Conservation (phyloP, 2,329 filamentous ascomycete species). For the Scedosporium apiospermum region DNA sequence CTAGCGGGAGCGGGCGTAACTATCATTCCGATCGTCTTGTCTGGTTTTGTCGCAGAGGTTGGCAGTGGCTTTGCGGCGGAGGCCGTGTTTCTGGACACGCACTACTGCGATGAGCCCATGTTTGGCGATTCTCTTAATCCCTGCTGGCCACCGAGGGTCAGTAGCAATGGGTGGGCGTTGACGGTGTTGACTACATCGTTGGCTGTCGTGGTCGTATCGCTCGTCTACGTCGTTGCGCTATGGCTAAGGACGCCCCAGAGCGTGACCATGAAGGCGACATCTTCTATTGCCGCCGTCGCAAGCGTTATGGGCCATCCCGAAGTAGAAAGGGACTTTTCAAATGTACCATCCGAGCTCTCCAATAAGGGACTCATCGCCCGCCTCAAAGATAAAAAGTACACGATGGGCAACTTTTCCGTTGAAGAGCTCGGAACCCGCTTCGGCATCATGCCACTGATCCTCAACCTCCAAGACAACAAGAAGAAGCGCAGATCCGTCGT, state of each 20-base stretch:
- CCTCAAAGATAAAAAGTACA: slow-evolving; percentile 12
- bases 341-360: slow-evolving; percentile 11
- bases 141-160: slow-evolving; percentile 12
- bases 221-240: slow-evolving; percentile 11
- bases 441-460: slow-evolving; percentile 8
- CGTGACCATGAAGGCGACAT: slow-evolving; percentile 12
- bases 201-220: slow-evolving; percentile 8
- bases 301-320: slow-evolving; percentile 15
- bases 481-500: background rate
- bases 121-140: slow-evolving; percentile 7
- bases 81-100: slow-evolving; percentile 11
- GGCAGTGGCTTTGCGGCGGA: slow-evolving; percentile 12
- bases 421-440: slow-evolving; percentile 7
- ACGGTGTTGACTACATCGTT: slow-evolving; percentile 10
- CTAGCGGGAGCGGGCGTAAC: slow-evolving; percentile 6
- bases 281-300: slow-evolving; percentile 14
- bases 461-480: background rate
- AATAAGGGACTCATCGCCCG: slow-evolving; percentile 8
- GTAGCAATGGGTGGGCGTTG: slow-evolving; percentile 12
- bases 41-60: slow-evolving; percentile 9
- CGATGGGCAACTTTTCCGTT: slow-evolving; percentile 11
- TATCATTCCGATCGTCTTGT: slow-evolving; percentile 5
- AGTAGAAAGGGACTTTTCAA: slow-evolving; percentile 12
- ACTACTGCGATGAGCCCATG: slow-evolving; percentile 9
- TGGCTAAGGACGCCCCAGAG: slow-evolving; percentile 14